phyloP scores from a whole-genome alignment of 768 basidiomycete species.

The Hygrophoropsis aurantiaca region DNA sequence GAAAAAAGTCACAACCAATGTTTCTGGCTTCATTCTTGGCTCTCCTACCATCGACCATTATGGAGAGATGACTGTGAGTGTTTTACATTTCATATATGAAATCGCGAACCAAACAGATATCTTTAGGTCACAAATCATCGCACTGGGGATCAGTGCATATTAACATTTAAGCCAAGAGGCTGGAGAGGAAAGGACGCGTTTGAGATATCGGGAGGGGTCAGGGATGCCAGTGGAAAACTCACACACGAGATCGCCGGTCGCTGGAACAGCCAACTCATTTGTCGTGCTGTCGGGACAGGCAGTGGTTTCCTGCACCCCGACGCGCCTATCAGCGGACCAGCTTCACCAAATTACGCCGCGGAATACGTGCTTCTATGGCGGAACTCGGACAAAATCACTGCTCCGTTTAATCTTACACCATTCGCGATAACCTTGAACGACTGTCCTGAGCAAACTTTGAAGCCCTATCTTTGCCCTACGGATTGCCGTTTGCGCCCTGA shows the following conservation, averaged over 20 bases:
- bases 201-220: slow-evolving; percentile 87
- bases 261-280: slow-evolving; percentile 94
- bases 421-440: slow-evolving; percentile 93
- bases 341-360: slow-evolving; percentile 45
- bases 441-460: slow-evolving; percentile 68
- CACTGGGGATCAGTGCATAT: slow-evolving; percentile 80
- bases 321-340: slow-evolving; percentile 48
- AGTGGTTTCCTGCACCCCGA: slow-evolving; percentile 71
- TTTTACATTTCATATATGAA: slow-evolving; percentile 1
- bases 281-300: slow-evolving; percentile 65
- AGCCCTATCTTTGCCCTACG: slow-evolving; percentile 78
- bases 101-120: slow-evolving; percentile 3
- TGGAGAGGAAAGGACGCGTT: slow-evolving; percentile 92
- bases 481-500: slow-evolving; percentile 93
- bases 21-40: slow-evolving; percentile 93
- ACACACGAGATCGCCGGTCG: slow-evolving; percentile 91
- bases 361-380: slow-evolving; percentile 90
- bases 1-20: slow-evolving; percentile 91
- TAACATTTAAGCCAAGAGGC: slow-evolving; percentile 95
- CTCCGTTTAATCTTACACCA: slow-evolving; percentile 94
- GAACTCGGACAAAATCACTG: slow-evolving; percentile 79
- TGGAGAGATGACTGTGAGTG: slow-evolving; percentile 87
- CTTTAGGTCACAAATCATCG: slow-evolving; percentile 81
- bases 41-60: slow-evolving; percentile 88
- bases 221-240: slow-evolving; percentile 59